A percentile compares a stretch with the other conserved stretches of the same genome.
phyloP scores from a whole-genome alignment of 2,329 filamentous ascomycete genomes.

The Remersonia thermophila region DNA sequence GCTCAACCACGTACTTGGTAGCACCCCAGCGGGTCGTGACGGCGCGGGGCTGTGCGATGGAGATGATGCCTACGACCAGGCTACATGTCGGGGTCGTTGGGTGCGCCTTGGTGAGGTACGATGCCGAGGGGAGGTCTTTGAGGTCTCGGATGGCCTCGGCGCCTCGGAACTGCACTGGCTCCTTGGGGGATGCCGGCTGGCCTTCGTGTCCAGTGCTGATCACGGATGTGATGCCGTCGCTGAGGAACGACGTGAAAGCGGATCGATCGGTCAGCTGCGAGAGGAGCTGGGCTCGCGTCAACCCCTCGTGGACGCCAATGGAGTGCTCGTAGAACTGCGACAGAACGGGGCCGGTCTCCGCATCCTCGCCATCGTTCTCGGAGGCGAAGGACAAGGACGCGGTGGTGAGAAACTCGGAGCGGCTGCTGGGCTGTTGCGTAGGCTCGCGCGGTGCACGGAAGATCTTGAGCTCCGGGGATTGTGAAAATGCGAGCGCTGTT shows the following conservation, averaged over 20 bases:
- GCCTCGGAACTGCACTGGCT: slow-evolving; percentile 16
- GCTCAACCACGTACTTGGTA: slow-evolving; percentile 56
- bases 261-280: slow-evolving; percentile 13
- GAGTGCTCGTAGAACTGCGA: slow-evolving; percentile 70
- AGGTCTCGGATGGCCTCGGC: slow-evolving; percentile 45
- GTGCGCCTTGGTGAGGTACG: slow-evolving; percentile 51
- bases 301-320: slow-evolving; percentile 54
- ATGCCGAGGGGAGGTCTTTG: slow-evolving; percentile 55
- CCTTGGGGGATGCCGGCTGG: slow-evolving; percentile 13
- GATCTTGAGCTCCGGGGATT: slow-evolving; percentile 13
- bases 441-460: slow-evolving; percentile 17
- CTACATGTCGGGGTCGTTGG: slow-evolving; percentile 77
- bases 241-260: slow-evolving; percentile 26
- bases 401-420: slow-evolving; percentile 39
- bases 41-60: slow-evolving; percentile 52
- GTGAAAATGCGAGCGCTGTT: slow-evolving; percentile 41
- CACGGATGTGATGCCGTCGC: slow-evolving; percentile 20
- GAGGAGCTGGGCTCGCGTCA: slow-evolving; percentile 48
- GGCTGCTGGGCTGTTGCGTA: no score
- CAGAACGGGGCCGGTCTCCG: slow-evolving; percentile 28
- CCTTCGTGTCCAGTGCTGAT: slow-evolving; percentile 15
- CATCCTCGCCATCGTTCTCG: slow-evolving; percentile 15
- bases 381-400: slow-evolving; percentile 26
- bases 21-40: slow-evolving; percentile 55
- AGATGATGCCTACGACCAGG: slow-evolving; percentile 68